phyloP scores from a whole-genome alignment of 1,284 basidiomycete genomes.

The Ceratobasidium sp. region DNA sequence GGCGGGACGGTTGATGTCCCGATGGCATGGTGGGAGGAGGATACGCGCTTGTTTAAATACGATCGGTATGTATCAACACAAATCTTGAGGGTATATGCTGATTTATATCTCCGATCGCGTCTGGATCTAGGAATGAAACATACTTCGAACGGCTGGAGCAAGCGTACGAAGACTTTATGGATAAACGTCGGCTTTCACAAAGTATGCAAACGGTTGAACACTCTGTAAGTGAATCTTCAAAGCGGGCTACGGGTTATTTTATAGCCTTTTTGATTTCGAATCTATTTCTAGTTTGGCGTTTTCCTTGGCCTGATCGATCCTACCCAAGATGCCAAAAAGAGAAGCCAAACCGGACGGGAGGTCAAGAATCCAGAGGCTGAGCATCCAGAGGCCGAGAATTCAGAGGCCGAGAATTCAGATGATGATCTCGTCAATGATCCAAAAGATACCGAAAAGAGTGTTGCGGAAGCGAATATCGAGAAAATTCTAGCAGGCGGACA shows the following conservation, averaged over 20 bases:
- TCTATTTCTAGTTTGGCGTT: conserved; percentile 17
- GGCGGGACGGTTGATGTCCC: conserved; percentile 34
- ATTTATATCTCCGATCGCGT: background rate
- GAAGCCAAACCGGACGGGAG: background rate
- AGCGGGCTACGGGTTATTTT: background rate
- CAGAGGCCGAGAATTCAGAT: background rate
- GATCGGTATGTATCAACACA: conserved; percentile 22
- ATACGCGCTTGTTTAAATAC: conserved; percentile 22
- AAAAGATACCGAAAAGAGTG: background rate
- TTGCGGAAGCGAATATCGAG: conserved; percentile 11
- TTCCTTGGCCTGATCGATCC: conserved; percentile 24
- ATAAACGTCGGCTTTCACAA: conserved; percentile 30
- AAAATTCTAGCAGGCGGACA: background rate
- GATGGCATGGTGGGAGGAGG: conserved; percentile 41
- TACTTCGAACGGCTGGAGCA: conserved; percentile 35
- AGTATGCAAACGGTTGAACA: conserved; percentile 33
- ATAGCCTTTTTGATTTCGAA: background rate
- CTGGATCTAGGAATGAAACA: conserved; percentile 4
- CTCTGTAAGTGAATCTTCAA: background rate
- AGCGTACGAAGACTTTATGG: conserved; percentile 38
- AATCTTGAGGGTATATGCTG: no score
- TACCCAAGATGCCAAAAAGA: conserved; percentile 27
- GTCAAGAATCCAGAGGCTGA: background rate
- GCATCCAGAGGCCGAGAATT: background rate
- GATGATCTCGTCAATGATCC: conserved; percentile 15